Base-by-base conservation (phyloP, 2,329 filamentous ascomycete species). In the Cladorrhinum sp. region DNA sequence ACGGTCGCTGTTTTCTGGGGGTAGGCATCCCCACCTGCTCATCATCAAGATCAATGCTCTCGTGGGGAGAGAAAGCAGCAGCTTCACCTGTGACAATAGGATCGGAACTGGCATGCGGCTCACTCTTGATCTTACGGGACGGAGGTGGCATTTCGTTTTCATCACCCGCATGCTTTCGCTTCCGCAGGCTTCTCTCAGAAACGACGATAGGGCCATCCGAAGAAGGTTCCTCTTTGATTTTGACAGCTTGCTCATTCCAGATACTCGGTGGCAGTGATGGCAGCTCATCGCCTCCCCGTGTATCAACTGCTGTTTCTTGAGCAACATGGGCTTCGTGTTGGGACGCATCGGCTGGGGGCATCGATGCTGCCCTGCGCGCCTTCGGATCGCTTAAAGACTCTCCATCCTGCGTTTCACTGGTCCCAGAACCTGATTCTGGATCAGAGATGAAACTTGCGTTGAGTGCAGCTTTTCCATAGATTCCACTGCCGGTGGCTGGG, bases 1-100 rank as follows among this genome's bases (percentile, higher is more conserved):
- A 20, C 3, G 32, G 58, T 45, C 66, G 69, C 51, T 70, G 69
- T 63, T 79, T 77, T 64, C 73, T 74, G 55, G 76, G 77, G 12
- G 78, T 84, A 55, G 76, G 70, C 66, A 79, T 74, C 51, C 73
- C 65, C 18, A 75, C 70, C 48, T 71, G 71, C 7, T 77, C 79
- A 48, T 80, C 77, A 67, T 85, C 82, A 10, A 89, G 75, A 67
- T 89, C 86, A 55, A 88, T 77, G 57, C 84, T 88, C 55, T 86
- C 85, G 45, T 82, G 76, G 0, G 78, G 75, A 20, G 73, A 66
- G 61, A 78, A 75, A 9, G 64, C 62, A 51, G 62, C 63, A 16
- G 62, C 63, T 48, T 71, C 72, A 48, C 65, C 65, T 13, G 60
- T 68, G 48, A 70, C 57, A 1, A 71, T 62, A 0, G 69, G 69